These are phyloP conservation scores for Verticillium longisporum DNA, from an alignment of 2,329 filamentous ascomycete species.

Conservation along the genomic window DNA sequence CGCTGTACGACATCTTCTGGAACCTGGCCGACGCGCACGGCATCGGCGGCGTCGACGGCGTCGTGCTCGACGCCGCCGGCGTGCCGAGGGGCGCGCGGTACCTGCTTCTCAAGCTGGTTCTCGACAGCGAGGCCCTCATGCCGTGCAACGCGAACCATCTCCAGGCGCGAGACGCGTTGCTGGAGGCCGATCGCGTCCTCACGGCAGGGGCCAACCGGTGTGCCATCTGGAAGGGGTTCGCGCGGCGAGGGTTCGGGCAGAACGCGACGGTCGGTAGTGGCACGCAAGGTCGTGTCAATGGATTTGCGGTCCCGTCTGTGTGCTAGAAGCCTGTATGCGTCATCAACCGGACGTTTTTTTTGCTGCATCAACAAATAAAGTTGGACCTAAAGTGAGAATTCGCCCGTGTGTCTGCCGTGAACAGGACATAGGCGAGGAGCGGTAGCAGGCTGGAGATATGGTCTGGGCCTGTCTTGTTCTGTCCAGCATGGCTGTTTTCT, in stretches of 20 bases:
- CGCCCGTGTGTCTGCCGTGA: too few relatives aligned
- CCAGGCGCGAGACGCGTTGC: slow-evolving; percentile 38
- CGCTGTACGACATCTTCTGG: slow-evolving; percentile 47
- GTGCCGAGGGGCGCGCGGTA: slow-evolving; percentile 40
- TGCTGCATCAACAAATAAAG: too few relatives aligned
- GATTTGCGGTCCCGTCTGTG: not conserved
- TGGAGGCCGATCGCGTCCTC: slow-evolving; percentile 40
- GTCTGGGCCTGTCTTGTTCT: too few relatives aligned
- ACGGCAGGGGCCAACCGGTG: slow-evolving; percentile 39
- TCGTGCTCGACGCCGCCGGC: slow-evolving; percentile 29
- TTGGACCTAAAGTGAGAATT: too few relatives aligned
- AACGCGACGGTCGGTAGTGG: slow-evolving; percentile 12
- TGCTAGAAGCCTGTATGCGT: not conserved
- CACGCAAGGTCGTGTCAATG: slow-evolving; percentile 1
- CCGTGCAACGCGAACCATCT: slow-evolving; percentile 44
- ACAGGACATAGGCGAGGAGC: too few relatives aligned
- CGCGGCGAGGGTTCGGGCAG: slow-evolving; percentile 41
- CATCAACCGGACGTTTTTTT: too few relatives aligned
- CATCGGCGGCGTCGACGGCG: slow-evolving; percentile 31
- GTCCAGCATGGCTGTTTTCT: too few relatives aligned
- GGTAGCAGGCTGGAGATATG: too few relatives aligned
- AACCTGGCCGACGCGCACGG: slow-evolving; percentile 44
- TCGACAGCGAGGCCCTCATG: slow-evolving; percentile 42
- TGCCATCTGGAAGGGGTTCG: slow-evolving; percentile 42
- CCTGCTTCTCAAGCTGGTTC: slow-evolving; percentile 39